phyloP scores from a whole-genome alignment of 495 filamentous ascomycete genomes.

The Recurvomyces mirabilis region DNA sequence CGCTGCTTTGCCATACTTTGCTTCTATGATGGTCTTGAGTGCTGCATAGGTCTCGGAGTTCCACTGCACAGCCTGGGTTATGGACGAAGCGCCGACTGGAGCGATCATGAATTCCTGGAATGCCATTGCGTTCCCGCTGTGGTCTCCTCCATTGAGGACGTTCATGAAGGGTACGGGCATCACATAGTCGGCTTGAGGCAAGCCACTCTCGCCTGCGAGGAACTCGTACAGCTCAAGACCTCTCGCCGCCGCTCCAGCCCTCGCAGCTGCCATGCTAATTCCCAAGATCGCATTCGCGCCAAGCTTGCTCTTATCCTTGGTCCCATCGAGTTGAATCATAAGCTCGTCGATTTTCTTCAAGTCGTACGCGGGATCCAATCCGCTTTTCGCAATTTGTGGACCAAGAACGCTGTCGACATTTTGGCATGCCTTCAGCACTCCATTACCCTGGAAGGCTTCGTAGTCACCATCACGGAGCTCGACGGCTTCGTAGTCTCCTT shows the following conservation, averaged over 20 bases:
- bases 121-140: constrained; percentile 10
- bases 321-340: constrained; percentile 3
- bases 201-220: neutral
- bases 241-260: constrained; percentile 8
- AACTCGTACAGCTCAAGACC: constrained; percentile 2
- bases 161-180: constrained; percentile 13
- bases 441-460: constrained; percentile 2
- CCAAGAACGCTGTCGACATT: constrained; percentile 6
- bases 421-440: constrained; percentile 1
- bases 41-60: constrained; percentile 5
- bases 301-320: constrained; percentile 11
- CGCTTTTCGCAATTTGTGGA: neutral
- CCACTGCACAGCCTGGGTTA: constrained; percentile 5
- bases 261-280: constrained; percentile 12
- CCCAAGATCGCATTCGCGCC: constrained; percentile 10
- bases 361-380: neutral
- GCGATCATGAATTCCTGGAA: constrained; percentile 17
- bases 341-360: constrained; percentile 5
- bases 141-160: constrained; percentile 11
- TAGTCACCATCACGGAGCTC: constrained; percentile 12
- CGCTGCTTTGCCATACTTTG: constrained; percentile 1
- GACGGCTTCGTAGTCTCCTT: constrained; percentile 15
- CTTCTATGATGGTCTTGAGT: neutral
- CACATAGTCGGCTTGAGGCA: neutral
- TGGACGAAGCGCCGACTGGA: neutral